These are phyloP conservation scores for Leptodermis oblonga DNA, from an alignment of 257 asterid genomes.

Conservation along the genomic window DNA sequence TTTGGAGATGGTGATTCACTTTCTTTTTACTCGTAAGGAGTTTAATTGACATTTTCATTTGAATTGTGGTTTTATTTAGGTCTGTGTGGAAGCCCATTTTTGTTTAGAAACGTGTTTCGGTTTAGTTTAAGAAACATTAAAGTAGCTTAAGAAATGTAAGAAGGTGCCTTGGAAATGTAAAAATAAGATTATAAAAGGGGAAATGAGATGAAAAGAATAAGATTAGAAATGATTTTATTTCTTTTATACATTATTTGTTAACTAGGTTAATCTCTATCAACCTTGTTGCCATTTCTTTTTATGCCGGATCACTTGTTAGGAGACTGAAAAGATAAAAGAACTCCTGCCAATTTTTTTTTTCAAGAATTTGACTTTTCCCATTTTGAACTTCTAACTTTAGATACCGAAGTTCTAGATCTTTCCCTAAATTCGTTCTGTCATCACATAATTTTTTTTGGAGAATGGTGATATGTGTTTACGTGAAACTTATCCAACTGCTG, in stretches of 20 bases:
- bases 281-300: neutral
- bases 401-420: neutral
- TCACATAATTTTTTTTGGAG: neutral
- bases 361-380: neutral
- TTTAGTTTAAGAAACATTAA: too few species aligned
- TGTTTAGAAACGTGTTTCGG: too few species aligned
- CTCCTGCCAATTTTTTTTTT: neutral
- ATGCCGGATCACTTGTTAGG: neutral
- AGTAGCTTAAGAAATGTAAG: too few species aligned
- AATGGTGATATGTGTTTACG: neutral
- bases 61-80: too few species aligned
- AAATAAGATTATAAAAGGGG: neutral
- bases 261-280: neutral
- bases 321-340: neutral
- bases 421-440: neutral
- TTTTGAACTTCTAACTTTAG: neutral
- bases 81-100: too few species aligned
- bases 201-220: neutral
- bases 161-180: too few species aligned
- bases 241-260: neutral
- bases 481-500: neutral
- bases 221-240: neutral
- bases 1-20: slow-evolving; percentile 92
- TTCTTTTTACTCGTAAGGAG: slow-evolving; percentile 73
- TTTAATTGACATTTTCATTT: slow-evolving; percentile 17